Evolutionary conservation across 2,329 filamentous ascomycete species (phyloP).

Genomic region (Sporothrix protearum): DNA sequence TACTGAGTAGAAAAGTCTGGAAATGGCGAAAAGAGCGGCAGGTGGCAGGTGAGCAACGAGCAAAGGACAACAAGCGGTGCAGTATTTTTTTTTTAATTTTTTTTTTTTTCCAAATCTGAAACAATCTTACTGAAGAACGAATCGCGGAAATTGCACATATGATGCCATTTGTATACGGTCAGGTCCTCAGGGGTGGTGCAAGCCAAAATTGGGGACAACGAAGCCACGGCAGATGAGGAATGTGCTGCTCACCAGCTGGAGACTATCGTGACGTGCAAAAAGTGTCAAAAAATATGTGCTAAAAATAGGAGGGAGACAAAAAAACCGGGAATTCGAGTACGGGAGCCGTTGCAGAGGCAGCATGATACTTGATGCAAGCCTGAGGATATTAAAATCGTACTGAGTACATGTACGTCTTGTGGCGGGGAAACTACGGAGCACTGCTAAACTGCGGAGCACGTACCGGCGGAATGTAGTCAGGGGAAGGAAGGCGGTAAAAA

Average conservation of each 20-base stretch:
- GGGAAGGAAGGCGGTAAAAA: not conserved
- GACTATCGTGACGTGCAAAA: slow-evolving; percentile 16
- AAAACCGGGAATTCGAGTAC: not conserved
- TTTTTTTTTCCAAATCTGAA: not conserved
- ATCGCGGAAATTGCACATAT: not conserved
- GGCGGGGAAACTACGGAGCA: not conserved
- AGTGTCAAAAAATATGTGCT: not conserved
- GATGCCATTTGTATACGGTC: not conserved
- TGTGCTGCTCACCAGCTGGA: not conserved
- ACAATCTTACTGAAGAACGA: not conserved
- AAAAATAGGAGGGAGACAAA: not conserved
- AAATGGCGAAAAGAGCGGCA: not conserved
- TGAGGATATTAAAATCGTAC: not conserved
- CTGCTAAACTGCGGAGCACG: not conserved
- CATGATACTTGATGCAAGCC: not conserved
- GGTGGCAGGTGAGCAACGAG: not conserved
- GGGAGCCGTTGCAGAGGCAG: not conserved
- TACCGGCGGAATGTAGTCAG: not conserved
- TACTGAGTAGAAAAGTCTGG: not conserved
- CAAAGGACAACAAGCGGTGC: not conserved
- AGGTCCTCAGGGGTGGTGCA: not conserved
- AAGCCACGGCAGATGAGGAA: not conserved
- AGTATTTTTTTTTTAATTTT: not conserved
- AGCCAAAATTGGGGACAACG: not conserved
- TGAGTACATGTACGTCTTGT: not conserved